phyloP scores from a whole-genome alignment of 495 filamentous ascomycete species.

The Penicillium paradoxum region DNA sequence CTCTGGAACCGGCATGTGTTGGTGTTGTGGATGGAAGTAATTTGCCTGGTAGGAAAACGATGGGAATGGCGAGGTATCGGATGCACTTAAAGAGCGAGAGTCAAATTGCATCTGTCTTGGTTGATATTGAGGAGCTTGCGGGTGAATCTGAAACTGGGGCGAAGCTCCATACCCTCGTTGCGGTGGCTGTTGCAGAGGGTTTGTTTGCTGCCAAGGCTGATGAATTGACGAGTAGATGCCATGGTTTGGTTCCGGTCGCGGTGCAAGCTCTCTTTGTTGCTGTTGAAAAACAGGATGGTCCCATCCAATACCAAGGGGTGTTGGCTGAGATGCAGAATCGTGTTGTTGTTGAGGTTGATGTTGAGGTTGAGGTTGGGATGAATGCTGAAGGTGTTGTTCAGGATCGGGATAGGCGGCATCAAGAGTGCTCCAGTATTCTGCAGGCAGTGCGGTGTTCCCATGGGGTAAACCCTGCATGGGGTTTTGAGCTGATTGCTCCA shows the following conservation, averaged over 20 bases:
- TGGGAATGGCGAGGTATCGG: slow-evolving; percentile 33
- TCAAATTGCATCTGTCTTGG: slow-evolving; percentile 36
- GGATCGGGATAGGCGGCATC: slow-evolving; percentile 33
- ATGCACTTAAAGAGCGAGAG: slow-evolving; percentile 22
- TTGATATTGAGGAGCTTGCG: slow-evolving; percentile 31
- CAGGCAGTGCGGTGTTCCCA: slow-evolving; percentile 21
- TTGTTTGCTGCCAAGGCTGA: slow-evolving; percentile 33
- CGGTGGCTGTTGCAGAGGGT: slow-evolving; percentile 25
- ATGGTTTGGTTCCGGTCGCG: slow-evolving; percentile 24
- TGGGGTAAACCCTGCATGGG: slow-evolving; percentile 31
- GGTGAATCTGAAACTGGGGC: slow-evolving; percentile 26
- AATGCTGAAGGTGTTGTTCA: slow-evolving; percentile 24
- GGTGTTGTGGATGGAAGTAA: slow-evolving; percentile 32
- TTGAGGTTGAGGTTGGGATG: slow-evolving; percentile 4
- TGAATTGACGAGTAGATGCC: slow-evolving; percentile 34
- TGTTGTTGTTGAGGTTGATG: slow-evolving; percentile 16
- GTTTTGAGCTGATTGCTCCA: slow-evolving; percentile 40
- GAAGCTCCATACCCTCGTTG: slow-evolving; percentile 24
- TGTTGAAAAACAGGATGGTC: slow-evolving; percentile 16
- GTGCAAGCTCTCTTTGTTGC: slow-evolving; percentile 22
- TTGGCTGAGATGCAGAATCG: slow-evolving; percentile 9
- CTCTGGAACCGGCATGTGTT: slow-evolving; percentile 28
- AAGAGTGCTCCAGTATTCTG: slow-evolving; percentile 39
- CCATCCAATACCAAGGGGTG: slow-evolving; percentile 7
- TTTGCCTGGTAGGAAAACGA: slow-evolving; percentile 29